phyloP scores from a whole-genome alignment of 2,329 filamentous ascomycete species.

The Acarospora socialis region DNA sequence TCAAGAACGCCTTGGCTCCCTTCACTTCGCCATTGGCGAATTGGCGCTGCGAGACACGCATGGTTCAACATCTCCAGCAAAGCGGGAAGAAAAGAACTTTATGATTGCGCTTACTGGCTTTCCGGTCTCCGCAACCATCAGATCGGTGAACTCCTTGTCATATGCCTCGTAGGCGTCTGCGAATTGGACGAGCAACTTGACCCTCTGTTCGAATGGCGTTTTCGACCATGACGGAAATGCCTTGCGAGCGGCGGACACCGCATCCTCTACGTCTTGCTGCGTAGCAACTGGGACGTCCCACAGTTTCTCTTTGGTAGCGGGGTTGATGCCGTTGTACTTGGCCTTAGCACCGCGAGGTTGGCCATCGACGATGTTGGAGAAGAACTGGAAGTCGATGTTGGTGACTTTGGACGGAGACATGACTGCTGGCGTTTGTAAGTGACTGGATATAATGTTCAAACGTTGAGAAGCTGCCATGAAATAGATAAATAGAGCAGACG shows the following conservation, averaged over 20 bases:
- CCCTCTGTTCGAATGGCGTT: constrained; percentile 30
- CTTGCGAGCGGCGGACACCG: constrained; percentile 31
- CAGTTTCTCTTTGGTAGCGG: constrained; percentile 30
- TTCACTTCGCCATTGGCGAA: too few relatives aligned
- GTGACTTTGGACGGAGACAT: too few relatives aligned
- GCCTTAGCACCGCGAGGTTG: constrained; percentile 23
- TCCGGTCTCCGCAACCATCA: constrained; percentile 38
- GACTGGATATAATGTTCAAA: too few relatives aligned
- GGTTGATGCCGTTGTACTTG: constrained; percentile 29
- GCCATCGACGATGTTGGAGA: constrained; percentile 34
- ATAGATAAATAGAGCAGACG: too few relatives aligned
- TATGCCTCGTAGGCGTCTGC: constrained; percentile 28
- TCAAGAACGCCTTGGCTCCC: too few relatives aligned
- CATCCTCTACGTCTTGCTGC: constrained; percentile 30
- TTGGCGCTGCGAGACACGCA: not conserved
- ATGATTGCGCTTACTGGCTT: constrained; percentile 28
- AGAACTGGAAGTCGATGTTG: too few relatives aligned
- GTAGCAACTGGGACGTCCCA: constrained; percentile 34
- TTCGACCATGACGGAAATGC: constrained; percentile 36
- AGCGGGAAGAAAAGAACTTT: constrained; percentile 7
- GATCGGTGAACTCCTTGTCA: constrained; percentile 28
- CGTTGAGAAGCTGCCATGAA: too few relatives aligned
- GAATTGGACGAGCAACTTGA: constrained; percentile 26
- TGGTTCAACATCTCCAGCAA: constrained; percentile 7
- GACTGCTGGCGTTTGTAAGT: too few relatives aligned